Conservation (phyloP, 2,329 filamentous ascomycete species). For the Fusarium zealandicum region DNA sequence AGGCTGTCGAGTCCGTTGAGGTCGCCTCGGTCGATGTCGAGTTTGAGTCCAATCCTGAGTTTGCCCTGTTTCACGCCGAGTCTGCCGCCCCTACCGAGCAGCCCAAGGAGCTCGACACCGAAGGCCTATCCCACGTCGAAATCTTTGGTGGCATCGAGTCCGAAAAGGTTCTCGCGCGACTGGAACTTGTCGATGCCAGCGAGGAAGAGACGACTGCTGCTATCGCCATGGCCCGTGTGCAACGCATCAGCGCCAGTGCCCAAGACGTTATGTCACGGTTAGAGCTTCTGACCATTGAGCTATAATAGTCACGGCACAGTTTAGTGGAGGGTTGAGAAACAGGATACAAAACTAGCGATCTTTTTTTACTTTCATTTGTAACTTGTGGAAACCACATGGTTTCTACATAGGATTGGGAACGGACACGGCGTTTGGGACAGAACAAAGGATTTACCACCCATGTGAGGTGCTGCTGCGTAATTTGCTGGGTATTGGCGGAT, state of each 20-base stretch:
- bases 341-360: slow-evolving; percentile 37
- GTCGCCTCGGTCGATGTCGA: slow-evolving; percentile 55
- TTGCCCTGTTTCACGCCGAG: slow-evolving; percentile 65
- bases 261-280: slow-evolving; percentile 48
- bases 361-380: slow-evolving; percentile 36
- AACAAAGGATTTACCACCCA: slow-evolving; percentile 25
- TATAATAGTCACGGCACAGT: slow-evolving; percentile 34
- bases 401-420: slow-evolving; percentile 22
- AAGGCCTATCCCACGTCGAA: slow-evolving; percentile 49
- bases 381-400: slow-evolving; percentile 25
- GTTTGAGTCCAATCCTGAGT: slow-evolving; percentile 69
- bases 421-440: slow-evolving; percentile 37
- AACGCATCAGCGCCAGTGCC: slow-evolving; percentile 54
- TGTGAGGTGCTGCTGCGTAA: slow-evolving; percentile 34
- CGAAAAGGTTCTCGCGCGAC: slow-evolving; percentile 69
- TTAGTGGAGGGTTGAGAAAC: slow-evolving; percentile 2
- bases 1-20: slow-evolving; percentile 41
- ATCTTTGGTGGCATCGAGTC: slow-evolving; percentile 63
- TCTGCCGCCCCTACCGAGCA: slow-evolving; percentile 36
- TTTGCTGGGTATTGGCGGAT: slow-evolving; percentile 34
- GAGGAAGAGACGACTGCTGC: slow-evolving; percentile 56
- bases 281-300: slow-evolving; percentile 48
- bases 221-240: slow-evolving; percentile 58
- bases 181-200: slow-evolving; percentile 68
- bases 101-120: slow-evolving; percentile 52